Evolutionary conservation across 257 asterid genomes (phyloP), one percentile per base, ranked within the genome.

Genomic region (Handroanthus guayacan): DNA sequence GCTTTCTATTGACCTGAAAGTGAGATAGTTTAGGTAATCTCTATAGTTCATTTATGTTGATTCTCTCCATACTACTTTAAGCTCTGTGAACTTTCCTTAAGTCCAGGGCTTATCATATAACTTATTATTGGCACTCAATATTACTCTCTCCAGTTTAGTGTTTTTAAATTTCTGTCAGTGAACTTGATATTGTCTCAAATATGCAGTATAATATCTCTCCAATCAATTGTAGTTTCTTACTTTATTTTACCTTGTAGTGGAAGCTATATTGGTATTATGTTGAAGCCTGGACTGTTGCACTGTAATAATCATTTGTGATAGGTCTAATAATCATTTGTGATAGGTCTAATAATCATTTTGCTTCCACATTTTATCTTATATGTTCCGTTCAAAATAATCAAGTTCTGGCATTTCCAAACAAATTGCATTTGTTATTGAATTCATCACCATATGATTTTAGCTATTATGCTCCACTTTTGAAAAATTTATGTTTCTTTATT

Each of bases 11-110:
- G 68, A 58, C 45, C 75, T 69, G 62, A 43, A 77, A 78, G 52
- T 61, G 80, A 12, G 38, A 71, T 45, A 52, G 60, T 61, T 12
- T 54, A 62, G 67, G 10, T 57, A 70, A 55, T 75, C 76, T 56
- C n/a, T 20, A 9, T 25, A 51, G 41, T 71, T 70, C 36, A 16
- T 25, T 79, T 13, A 57, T 5, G 37, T 13, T 39, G 7, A 37
- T 41, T 60, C 51, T 25, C 31, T 52, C 67, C 31, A 65, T 61
- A 68, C 76, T 51, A 44, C 44, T 41, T 45, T 37, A 63, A 65
- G 47, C 73, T 60, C 56, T 51, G 37, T 18, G 56, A 54, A 48
- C 72, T 50, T 71, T 55, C 55, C 67, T 16, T 41, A 25, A 51
- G 17, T 62, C 36, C 37, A 43, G 37, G 18, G 65, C 63, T 55